A percentile compares a stretch with the other conserved stretches of the same genome.
These are phyloP conservation scores for Tolypocladium album DNA, from an alignment of 2,329 filamentous ascomycete species.

Conservation along the genomic window DNA sequence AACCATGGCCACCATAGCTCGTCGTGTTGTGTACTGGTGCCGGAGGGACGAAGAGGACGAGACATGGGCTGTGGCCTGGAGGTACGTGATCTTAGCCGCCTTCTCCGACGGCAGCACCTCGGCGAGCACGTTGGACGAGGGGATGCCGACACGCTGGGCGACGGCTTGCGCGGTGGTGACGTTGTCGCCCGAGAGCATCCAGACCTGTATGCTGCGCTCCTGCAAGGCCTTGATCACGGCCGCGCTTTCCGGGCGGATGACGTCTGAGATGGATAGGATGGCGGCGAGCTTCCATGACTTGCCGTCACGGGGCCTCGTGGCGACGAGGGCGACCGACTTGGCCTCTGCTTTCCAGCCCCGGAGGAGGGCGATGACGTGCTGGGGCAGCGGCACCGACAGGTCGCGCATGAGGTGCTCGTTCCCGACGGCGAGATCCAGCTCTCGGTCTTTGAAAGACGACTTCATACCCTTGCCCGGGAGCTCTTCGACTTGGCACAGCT, in stretches of 20 bases:
- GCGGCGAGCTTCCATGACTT: constrained; percentile 44
- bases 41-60: not conserved
- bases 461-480: constrained; percentile 61
- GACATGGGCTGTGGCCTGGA: constrained; percentile 42
- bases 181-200: constrained; percentile 92
- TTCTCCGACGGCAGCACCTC: constrained; percentile 82
- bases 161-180: constrained; percentile 73
- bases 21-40: constrained; percentile 17
- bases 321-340: constrained; percentile 53
- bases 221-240: constrained; percentile 55
- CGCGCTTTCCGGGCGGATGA: constrained; percentile 63
- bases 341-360: constrained; percentile 50
- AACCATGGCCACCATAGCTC: constrained; percentile 64
- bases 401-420: constrained; percentile 61
- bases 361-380: constrained; percentile 24
- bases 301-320: constrained; percentile 22
- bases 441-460: constrained; percentile 33
- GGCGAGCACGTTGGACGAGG: constrained; percentile 64
- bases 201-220: constrained; percentile 59
- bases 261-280: constrained; percentile 69
- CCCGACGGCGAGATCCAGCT: constrained; percentile 51
- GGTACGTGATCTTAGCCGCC: constrained; percentile 55
- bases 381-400: constrained; percentile 28
- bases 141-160: constrained; percentile 65
- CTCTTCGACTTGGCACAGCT: constrained; percentile 45